Percentiles rank a stretch among this genome's conserved stretches.
These are phyloP conservation scores for Kwoniella sp. DNA, from an alignment of 768 basidiomycete genomes.

Conservation along the genomic window DNA sequence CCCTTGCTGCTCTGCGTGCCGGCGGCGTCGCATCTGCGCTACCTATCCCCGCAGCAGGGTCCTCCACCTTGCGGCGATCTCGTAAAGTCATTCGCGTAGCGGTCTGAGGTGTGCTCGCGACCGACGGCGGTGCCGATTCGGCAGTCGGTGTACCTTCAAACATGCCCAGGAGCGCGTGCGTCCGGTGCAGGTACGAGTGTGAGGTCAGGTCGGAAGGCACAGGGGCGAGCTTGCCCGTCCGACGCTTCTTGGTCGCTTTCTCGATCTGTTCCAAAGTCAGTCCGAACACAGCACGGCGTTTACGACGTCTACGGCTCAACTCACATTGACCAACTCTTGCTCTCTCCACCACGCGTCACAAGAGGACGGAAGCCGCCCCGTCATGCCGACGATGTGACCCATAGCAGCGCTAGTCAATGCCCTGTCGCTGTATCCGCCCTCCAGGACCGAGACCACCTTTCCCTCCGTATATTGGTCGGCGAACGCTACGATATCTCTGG, in stretches of 20 bases:
- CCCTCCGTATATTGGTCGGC: slow-evolving; percentile 65
- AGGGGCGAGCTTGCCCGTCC: slow-evolving; percentile 39
- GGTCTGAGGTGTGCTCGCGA: slow-evolving; percentile 20
- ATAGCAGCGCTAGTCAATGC: slow-evolving; percentile 78
- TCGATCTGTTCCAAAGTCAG: slow-evolving; percentile 27
- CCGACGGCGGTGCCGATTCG: slow-evolving; percentile 12
- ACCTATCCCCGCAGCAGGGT: neutral
- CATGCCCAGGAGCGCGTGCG: slow-evolving; percentile 29
- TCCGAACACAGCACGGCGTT: neutral
- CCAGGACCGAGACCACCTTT: slow-evolving; percentile 77
- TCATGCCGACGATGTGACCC: slow-evolving; percentile 72
- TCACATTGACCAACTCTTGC: slow-evolving; percentile 30
- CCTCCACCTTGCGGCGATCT: slow-evolving; percentile 23
- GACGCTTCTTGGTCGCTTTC: slow-evolving; percentile 42
- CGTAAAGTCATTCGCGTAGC: slow-evolving; percentile 35
- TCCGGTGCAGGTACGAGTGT: slow-evolving; percentile 24
- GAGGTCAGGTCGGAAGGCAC: slow-evolving; percentile 30
- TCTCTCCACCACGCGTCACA: slow-evolving; percentile 35
- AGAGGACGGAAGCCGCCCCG: slow-evolving; percentile 11
- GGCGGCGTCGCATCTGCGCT: slow-evolving; percentile 18
- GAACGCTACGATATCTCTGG: slow-evolving; percentile 64
- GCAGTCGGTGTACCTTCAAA: slow-evolving; percentile 20
- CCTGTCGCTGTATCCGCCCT: slow-evolving; percentile 91
- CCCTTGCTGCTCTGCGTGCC: slow-evolving; percentile 11
- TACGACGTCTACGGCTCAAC: slow-evolving; percentile 2